These are phyloP conservation scores for Rhizodiscina lignyota DNA, from an alignment of 495 filamentous ascomycete species.

Conservation along the genomic window DNA sequence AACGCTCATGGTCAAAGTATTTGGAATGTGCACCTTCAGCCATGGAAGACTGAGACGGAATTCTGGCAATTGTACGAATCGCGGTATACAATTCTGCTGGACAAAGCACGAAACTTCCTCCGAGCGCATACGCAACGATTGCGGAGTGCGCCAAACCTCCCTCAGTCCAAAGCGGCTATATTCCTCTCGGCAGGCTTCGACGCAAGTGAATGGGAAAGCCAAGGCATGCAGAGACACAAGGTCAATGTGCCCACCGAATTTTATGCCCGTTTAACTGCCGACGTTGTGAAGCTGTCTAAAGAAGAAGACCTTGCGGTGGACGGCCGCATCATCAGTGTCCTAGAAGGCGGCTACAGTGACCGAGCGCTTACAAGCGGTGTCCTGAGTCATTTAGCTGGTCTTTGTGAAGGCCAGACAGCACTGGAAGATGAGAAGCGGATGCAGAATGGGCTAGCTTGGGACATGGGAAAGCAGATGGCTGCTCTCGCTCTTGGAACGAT, in stretches of 20 bases:
- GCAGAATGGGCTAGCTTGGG: constrained; percentile 27
- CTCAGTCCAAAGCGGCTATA: constrained; percentile 60
- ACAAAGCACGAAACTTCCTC: constrained; percentile 66
- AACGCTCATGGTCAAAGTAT: constrained; percentile 81
- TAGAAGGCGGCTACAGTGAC: constrained; percentile 93
- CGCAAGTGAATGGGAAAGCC: constrained; percentile 84
- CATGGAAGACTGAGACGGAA: constrained; percentile 63
- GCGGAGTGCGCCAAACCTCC: constrained; percentile 30
- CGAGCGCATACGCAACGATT: constrained; percentile 47
- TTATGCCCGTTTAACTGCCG: constrained; percentile 76
- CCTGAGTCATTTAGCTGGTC: constrained; percentile 70
- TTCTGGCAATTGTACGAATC: constrained; percentile 80
- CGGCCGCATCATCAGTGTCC: constrained; percentile 75
- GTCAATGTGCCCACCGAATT: constrained; percentile 95
- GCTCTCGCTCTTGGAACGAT: too few species aligned
- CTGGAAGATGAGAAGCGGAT: background rate
- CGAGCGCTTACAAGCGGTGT: constrained; percentile 75
- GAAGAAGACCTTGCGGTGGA: constrained; percentile 64
- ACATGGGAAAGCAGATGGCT: constrained; percentile 34
- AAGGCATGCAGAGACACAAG: constrained; percentile 83
- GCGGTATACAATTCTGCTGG: constrained; percentile 56
- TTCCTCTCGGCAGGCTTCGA: constrained; percentile 95
- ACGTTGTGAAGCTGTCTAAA: constrained; percentile 64
- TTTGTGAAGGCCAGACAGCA: constrained; percentile 36
- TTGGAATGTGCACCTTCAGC: constrained; percentile 89